Base-by-base conservation (phyloP, 2,329 filamentous ascomycete genomes). In the Colletotrichum lupini region DNA sequence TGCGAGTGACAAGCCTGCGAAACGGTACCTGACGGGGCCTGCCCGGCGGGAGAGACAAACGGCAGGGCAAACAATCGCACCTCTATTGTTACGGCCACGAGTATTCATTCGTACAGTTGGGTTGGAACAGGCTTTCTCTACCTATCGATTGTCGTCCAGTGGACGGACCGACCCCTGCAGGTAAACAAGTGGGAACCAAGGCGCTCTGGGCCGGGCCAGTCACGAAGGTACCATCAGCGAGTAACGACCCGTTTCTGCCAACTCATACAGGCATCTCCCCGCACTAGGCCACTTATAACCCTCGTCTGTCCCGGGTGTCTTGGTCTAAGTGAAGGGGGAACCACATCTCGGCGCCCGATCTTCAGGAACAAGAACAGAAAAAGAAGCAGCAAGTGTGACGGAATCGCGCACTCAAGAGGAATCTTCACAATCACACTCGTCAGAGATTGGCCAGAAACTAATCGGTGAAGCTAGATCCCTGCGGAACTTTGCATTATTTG, bases 81-180 rank as follows among this genome's bases (percentile, higher is more conserved):
- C 35, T 35, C 32, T 11, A 12, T 35, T 24, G n/a, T 8, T 7
- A 46, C 30, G 24, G 37, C 37, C 37, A 19, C 7, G 37, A 42
- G 37, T 42, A 19, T 19, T 19, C 37, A 19, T 19, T 19, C 37
- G 32, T 42, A 14, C 37, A 19, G 14, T 42, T 42, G 37, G 35
- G 35, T 42, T 42, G 35, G 55, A 53, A 59, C 53, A 58, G 53
- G 63, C 63, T 65, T 57, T 58, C 67, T 55, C 68, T 53, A 14
- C 55, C 60, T 70, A 71, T 73, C 71, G 71, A 72, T 67, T 73
- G 68, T 74, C 72, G 72, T 67, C 72, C 52, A 68, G 72, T 74
- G 63, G 68, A 74, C 72, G 57, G 63, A 63, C 46, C 19, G 72
- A 68, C 62, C 68, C 72, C 72, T 74, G 72, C 62, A 74, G 37